These are phyloP conservation scores for Candida frijolesensis DNA, from an alignment of 1,139 yeast species.

Conservation along the genomic window DNA sequence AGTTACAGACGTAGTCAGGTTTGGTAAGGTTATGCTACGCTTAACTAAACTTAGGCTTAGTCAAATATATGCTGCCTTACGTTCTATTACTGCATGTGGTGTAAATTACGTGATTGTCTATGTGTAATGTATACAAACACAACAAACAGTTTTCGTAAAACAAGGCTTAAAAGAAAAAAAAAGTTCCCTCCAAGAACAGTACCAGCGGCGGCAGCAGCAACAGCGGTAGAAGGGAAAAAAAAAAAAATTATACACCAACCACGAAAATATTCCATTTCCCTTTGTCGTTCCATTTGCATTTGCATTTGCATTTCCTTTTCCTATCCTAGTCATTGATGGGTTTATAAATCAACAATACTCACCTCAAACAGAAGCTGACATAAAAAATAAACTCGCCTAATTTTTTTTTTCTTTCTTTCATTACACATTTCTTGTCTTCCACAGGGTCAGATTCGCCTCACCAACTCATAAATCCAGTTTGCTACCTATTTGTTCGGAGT, in stretches of 20 bases:
- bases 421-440: no score
- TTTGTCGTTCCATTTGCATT: no score
- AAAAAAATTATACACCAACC: background rate
- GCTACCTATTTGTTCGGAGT: no score
- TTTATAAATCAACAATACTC: background rate
- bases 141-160: background rate
- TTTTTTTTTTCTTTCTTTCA: no score
- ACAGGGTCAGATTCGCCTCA: no score
- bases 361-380: no score
- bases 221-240: background rate
- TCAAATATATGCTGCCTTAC: no score
- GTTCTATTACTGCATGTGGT: background rate
- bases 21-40: background rate
- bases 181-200: background rate
- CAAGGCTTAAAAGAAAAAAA: background rate
- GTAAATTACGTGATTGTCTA: background rate
- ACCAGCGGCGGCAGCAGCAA: no score
- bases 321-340: background rate
- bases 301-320: background rate
- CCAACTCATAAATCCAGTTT: no score
- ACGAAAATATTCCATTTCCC: background rate
- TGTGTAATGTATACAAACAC: background rate
- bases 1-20: constrained; percentile 40
- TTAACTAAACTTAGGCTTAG: no score
- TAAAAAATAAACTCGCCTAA: no score